Evolutionary conservation across 225 moss, liverwort and hornwort genomes (phyloP).

Genomic region (Rhytidiadelphus loreus): DNA sequence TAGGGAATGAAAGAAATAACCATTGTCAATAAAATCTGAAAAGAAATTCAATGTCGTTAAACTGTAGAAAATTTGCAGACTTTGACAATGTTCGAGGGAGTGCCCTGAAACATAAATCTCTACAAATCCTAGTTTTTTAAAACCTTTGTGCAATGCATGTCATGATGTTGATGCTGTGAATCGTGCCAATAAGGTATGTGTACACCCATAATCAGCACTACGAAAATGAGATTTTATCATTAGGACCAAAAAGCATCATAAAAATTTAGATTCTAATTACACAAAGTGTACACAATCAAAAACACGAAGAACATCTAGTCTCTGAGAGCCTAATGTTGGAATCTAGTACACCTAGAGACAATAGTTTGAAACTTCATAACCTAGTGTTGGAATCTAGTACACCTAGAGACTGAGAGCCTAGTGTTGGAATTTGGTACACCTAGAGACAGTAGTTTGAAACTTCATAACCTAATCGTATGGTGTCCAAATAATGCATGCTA

Average conservation of each 20-base stretch:
- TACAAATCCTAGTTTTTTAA: neutral
- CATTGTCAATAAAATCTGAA: neutral
- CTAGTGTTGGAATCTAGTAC: neutral
- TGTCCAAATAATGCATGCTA: neutral
- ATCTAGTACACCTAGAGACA: neutral
- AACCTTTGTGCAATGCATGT: neutral
- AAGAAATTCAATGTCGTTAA: neutral
- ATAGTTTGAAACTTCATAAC: too few species aligned
- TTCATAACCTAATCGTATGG: too few species aligned
- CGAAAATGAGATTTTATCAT: neutral
- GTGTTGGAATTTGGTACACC: neutral
- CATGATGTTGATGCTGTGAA: neutral
- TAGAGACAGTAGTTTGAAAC: neutral
- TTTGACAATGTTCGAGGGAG: neutral
- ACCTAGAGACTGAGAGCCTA: neutral
- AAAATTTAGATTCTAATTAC: too few species aligned
- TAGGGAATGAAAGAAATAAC: neutral
- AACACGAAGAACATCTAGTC: neutral
- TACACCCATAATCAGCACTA: neutral
- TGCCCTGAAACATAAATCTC: neutral
- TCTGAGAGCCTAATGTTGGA: neutral
- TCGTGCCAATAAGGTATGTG: neutral
- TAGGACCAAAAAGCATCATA: neutral
- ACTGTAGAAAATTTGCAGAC: neutral
- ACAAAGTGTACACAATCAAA: neutral